A percentile compares a stretch with the other conserved stretches of the same genome.
Conservation (phyloP, 208 protist genomes). For the Crithidia bombi region DNA sequence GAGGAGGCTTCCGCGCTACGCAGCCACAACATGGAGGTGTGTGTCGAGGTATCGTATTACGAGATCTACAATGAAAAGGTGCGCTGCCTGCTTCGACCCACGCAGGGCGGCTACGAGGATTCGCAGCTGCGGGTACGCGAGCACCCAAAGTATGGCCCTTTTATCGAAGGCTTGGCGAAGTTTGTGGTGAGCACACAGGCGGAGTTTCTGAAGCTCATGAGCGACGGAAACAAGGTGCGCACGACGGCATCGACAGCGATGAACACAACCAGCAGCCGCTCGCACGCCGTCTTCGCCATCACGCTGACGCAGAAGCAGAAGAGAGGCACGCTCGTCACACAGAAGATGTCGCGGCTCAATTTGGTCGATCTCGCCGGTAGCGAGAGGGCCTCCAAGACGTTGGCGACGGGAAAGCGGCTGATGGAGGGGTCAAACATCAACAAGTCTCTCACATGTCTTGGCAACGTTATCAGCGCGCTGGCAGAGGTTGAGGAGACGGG, state of each 20-base stretch:
- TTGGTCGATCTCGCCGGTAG: conserved; percentile 87
- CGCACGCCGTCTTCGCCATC: conserved; percentile 92
- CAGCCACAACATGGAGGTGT: conserved; percentile 67
- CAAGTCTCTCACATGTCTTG: conserved; percentile 80
- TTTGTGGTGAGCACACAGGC: conserved; percentile 63
- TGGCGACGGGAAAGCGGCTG: conserved; percentile 80
- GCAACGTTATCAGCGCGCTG: conserved; percentile 86
- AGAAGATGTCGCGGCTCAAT: conserved; percentile 69
- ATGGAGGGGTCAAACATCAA: conserved; percentile 93
- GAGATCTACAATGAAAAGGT: conserved; percentile 94
- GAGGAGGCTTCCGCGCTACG: conserved; percentile 37
- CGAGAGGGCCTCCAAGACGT: conserved; percentile 86
- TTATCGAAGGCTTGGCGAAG: conserved; percentile 79
- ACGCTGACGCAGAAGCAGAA: conserved; percentile 71
- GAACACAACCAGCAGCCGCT: conserved; percentile 89
- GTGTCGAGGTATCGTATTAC: conserved; percentile 82
- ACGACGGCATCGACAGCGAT: conserved; percentile 91
- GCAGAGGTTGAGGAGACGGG: conserved; percentile 42
- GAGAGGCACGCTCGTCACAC: conserved; percentile 45
- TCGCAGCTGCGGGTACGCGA: conserved; percentile 76
- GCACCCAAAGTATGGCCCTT: conserved; percentile 80
- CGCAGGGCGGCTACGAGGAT: conserved; percentile 59
- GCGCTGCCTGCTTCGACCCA: conserved; percentile 69
- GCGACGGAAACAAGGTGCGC: conserved; percentile 84
- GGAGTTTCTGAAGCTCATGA: conserved; percentile 83